Conservation (phyloP, 345 rosid species). For the Cardamine chenopodiifolia region DNA sequence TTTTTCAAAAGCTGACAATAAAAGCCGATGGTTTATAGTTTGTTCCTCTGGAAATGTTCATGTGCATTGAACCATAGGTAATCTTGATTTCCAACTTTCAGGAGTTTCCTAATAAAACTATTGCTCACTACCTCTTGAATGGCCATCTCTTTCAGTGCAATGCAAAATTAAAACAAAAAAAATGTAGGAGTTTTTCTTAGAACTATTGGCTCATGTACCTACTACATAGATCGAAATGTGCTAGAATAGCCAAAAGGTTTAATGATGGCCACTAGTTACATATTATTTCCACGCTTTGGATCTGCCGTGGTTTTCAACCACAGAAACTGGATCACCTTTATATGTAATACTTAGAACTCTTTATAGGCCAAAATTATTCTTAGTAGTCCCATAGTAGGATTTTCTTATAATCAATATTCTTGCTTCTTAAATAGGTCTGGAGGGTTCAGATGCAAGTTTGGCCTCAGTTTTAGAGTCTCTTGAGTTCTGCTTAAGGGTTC, state of each 20-base stretch:
- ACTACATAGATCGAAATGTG: neutral
- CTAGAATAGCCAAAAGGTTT: conserved; percentile 9
- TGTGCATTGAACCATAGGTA: neutral
- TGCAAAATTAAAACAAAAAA: neutral
- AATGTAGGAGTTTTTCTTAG: neutral
- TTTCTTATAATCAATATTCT: neutral
- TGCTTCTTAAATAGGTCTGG: conserved; percentile 59
- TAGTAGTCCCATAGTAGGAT: neutral
- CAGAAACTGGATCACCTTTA: neutral
- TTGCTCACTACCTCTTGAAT: conserved; percentile 6
- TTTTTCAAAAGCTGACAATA: neutral
- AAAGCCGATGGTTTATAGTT: neutral
- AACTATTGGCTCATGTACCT: neutral
- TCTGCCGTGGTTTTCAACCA: neutral
- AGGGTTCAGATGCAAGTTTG: conserved; percentile 90
- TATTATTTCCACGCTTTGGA: neutral
- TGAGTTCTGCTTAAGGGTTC: conserved; percentile 84
- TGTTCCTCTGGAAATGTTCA: neutral
- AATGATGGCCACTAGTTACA: neutral
- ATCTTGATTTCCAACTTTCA: neutral
- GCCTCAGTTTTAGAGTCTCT: conserved; percentile 83
- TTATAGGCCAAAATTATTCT: neutral
- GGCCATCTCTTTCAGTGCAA: neutral
- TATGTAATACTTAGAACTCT: neutral
- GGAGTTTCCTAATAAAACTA: neutral